Evolutionary conservation across 2,329 filamentous ascomycete genomes (phyloP).

Genomic region (Helotiales sp.): DNA sequence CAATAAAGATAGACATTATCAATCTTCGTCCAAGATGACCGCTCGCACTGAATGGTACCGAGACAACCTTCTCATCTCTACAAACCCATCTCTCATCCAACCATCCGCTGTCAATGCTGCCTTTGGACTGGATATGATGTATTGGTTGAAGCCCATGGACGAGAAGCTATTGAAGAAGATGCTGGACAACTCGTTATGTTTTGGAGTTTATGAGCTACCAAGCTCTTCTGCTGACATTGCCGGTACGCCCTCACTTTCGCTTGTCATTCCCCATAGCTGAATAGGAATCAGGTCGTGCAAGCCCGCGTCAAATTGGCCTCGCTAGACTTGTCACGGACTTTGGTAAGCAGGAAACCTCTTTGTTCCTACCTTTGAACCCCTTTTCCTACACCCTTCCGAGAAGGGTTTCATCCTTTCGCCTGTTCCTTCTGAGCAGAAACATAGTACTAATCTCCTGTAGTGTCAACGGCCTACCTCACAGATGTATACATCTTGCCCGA

Average conservation of each 20-base stretch:
- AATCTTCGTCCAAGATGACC: constrained; percentile 21
- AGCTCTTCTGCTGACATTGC: constrained; percentile 36
- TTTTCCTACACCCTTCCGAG: no score
- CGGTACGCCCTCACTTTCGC: constrained; percentile 24
- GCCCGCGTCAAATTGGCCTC: constrained; percentile 52
- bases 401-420: no score
- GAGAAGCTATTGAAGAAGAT: constrained; percentile 49
- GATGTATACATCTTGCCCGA: constrained; percentile 65
- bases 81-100: constrained; percentile 56
- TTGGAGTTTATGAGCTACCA: constrained; percentile 53
- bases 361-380: no score
- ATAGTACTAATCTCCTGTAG: no score
- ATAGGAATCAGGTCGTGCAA: constrained; percentile 17
- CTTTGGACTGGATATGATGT: constrained; percentile 56
- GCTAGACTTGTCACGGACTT: constrained; percentile 66
- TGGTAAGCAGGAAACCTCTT: no score
- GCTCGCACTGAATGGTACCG: constrained; percentile 45
- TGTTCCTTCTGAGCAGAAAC: no score
- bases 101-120: constrained; percentile 54
- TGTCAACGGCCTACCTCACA: constrained; percentile 68
- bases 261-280: constrained; percentile 1
- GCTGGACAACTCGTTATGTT: constrained; percentile 58
- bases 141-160: constrained; percentile 58
- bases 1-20: not conserved
- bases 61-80: constrained; percentile 60